These are phyloP conservation scores for Sphagnum tenellum DNA, from an alignment of 225 moss, liverwort and hornwort genomes.

Conservation along the genomic window DNA sequence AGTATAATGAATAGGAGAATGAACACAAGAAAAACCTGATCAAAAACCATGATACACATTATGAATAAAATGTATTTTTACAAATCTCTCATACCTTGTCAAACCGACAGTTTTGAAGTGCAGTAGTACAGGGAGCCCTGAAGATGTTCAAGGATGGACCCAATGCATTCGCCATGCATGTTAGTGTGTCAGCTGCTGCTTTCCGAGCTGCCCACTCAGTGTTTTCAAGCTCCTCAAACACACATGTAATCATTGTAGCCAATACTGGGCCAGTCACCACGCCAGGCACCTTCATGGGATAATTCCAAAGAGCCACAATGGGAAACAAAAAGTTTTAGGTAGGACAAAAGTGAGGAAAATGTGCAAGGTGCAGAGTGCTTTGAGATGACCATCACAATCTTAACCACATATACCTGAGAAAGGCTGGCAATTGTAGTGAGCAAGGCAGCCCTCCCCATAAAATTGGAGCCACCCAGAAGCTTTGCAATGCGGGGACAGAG, in stretches of 20 bases:
- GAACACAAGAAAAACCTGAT: no score
- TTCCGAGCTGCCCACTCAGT: constrained; percentile 71
- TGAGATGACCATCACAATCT: no score
- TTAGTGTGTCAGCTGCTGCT: constrained; percentile 57
- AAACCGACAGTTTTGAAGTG: constrained; percentile 59
- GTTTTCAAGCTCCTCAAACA: constrained; percentile 59
- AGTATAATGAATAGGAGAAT: no score
- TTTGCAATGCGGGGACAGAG: constrained; percentile 61
- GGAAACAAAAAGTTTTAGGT: no score
- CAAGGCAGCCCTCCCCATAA: constrained; percentile 72
- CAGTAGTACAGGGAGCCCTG: constrained; percentile 26
- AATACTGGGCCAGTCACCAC: constrained; percentile 32
- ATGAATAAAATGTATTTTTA: neutral
- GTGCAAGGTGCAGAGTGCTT: neutral
- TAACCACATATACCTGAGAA: constrained; percentile 30
- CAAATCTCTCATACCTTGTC: constrained; percentile 47
- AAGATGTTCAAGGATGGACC: constrained; percentile 42
- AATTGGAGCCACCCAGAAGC: constrained; percentile 63
- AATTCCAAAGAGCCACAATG: no score
- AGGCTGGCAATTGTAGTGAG: constrained; percentile 44
- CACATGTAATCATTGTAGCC: constrained; percentile 33
- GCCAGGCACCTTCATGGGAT: constrained; percentile 27
- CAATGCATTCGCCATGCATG: constrained; percentile 50
- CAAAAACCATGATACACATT: no score
- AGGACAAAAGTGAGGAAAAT: neutral